Percentiles rank a stretch among this genome's conserved stretches.
phyloP scores from a whole-genome alignment of 345 rosid genomes.

The Conringia planisiliqua region DNA sequence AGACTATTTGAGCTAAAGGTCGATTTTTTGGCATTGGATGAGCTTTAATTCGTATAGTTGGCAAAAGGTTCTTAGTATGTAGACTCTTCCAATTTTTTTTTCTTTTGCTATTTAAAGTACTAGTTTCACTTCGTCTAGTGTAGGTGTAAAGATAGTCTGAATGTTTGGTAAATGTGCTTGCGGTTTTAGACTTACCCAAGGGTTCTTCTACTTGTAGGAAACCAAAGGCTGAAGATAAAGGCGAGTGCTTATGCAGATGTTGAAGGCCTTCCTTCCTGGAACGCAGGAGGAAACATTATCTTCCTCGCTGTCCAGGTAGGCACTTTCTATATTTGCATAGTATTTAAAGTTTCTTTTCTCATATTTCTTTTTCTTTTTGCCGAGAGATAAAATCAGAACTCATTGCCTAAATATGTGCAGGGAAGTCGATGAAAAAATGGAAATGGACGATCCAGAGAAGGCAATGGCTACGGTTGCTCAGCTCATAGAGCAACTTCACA shows the following conservation, averaged over 20 bases:
- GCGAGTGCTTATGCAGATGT: slow-evolving; percentile 42
- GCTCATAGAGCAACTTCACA: slow-evolving; percentile 76
- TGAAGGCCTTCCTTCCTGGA: slow-evolving; percentile 53
- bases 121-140: not conserved
- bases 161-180: slow-evolving; percentile 9
- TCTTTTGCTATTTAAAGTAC: not conserved
- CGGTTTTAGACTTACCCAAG: slow-evolving; percentile 16
- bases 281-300: slow-evolving; percentile 32
- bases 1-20: not conserved
- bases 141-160: not conserved
- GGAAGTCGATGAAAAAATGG: slow-evolving; percentile 42
- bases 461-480: slow-evolving; percentile 69
- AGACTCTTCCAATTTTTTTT: not conserved
- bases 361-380: not conserved
- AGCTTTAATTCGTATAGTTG: not conserved
- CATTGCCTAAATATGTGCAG: slow-evolving; percentile 34
- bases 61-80: not conserved
- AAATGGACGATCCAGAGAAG: slow-evolving; percentile 58
- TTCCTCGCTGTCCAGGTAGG: slow-evolving; percentile 42
- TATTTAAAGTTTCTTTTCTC: not conserved
- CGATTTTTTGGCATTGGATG: not conserved
- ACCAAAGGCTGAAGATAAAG: slow-evolving; percentile 5
- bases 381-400: not conserved
- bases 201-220: slow-evolving; percentile 4
- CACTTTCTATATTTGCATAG: not conserved